Conservation (phyloP, 495 filamentous ascomycete genomes). For the Rostrohypoxylon terebratum region DNA sequence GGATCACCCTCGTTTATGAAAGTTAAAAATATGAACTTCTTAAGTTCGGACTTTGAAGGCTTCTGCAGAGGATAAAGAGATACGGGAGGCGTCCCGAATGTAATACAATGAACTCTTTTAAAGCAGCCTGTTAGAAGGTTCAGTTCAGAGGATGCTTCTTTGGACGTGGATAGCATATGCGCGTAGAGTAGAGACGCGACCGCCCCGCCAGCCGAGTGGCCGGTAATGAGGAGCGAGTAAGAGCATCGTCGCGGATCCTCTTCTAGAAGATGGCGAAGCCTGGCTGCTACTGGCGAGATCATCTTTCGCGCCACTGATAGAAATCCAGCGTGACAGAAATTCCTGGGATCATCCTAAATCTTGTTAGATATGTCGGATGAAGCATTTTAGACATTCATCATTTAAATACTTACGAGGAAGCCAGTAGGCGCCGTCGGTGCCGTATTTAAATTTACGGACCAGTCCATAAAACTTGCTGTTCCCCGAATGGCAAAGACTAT, state of each 20-base stretch:
- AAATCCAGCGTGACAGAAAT: constrained; percentile 83
- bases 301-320: constrained; percentile 79
- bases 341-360: constrained; percentile 74
- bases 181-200: constrained; percentile 80
- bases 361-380: constrained; percentile 8
- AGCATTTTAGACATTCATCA: background rate
- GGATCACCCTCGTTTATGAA: constrained; percentile 90
- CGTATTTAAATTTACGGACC: constrained; percentile 80
- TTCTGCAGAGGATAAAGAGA: constrained; percentile 74
- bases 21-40: constrained; percentile 76
- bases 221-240: constrained; percentile 82
- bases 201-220: constrained; percentile 85
- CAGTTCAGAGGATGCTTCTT: constrained; percentile 70
- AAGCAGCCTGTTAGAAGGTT: constrained; percentile 74
- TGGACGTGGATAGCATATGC: constrained; percentile 75
- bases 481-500: constrained; percentile 86
- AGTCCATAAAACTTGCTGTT: constrained; percentile 82
- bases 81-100: constrained; percentile 83
- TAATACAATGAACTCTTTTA: constrained; percentile 82
- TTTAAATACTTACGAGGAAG: constrained; percentile 66
- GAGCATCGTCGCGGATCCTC: constrained; percentile 74
- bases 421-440: constrained; percentile 70
- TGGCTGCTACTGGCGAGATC: constrained; percentile 75
- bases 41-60: constrained; percentile 59
- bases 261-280: constrained; percentile 72